phyloP scores from a whole-genome alignment of 2,329 filamentous ascomycete species.

The Penicillium hesseltinei region DNA sequence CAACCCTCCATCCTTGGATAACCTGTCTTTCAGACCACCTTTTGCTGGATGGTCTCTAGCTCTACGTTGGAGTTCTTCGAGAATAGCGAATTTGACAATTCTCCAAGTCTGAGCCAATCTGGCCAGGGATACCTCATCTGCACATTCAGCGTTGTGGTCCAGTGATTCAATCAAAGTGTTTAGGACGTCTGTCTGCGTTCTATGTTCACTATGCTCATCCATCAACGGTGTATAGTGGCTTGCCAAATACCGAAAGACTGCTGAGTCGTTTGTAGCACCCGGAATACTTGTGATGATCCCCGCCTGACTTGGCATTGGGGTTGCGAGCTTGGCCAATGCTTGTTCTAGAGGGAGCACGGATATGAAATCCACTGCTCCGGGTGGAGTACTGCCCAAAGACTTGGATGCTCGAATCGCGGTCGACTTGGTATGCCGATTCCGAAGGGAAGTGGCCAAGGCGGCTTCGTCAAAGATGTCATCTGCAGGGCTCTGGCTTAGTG shows the following conservation, averaged over 20 bases:
- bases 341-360: slow-evolving; percentile 53
- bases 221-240: slow-evolving; percentile 44
- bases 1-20: slow-evolving; percentile 32
- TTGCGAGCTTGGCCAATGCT: slow-evolving; percentile 45
- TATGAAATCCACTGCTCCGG: slow-evolving; percentile 46
- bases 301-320: slow-evolving; percentile 45
- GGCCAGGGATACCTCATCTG: slow-evolving; percentile 50
- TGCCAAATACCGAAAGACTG: slow-evolving; percentile 45
- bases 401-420: slow-evolving; percentile 50
- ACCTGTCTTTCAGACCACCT: slow-evolving; percentile 24
- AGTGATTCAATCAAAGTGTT: slow-evolving; percentile 45
- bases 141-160: slow-evolving; percentile 54
- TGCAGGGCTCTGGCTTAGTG: slow-evolving; percentile 51
- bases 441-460: slow-evolving; percentile 51
- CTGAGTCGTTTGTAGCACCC: slow-evolving; percentile 45
- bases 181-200: slow-evolving; percentile 27
- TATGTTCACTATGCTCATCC: slow-evolving; percentile 25
- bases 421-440: slow-evolving; percentile 48
- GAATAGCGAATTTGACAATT: slow-evolving; percentile 52
- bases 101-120: slow-evolving; percentile 60
- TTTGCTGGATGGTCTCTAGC: slow-evolving; percentile 33
- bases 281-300: slow-evolving; percentile 52
- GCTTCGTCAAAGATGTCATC: slow-evolving; percentile 60
- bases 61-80: slow-evolving; percentile 49
- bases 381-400: slow-evolving; percentile 55